These are phyloP conservation scores for Saturnispora besseyi DNA, from an alignment of 805 yeast genomes.

Conservation along the genomic window DNA sequence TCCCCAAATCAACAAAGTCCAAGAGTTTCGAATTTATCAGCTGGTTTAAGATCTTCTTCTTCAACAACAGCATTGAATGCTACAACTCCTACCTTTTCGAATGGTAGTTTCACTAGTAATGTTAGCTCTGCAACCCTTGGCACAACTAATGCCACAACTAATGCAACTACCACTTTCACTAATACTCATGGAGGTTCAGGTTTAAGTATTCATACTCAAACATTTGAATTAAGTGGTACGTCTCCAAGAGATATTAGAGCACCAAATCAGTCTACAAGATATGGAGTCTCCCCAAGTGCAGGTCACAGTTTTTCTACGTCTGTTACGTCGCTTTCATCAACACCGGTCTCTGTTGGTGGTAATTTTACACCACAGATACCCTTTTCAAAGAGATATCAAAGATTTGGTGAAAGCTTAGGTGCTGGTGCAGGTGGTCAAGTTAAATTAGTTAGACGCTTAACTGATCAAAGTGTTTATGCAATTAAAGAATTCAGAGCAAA, in stretches of 20 bases:
- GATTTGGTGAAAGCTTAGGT: conserved; percentile 79
- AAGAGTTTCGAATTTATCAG: conserved; percentile 29
- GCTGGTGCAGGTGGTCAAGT: conserved; percentile 96
- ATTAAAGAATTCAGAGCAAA: conserved; percentile 85
- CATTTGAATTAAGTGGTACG: conserved; percentile 4
- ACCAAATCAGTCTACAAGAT: conserved; percentile 1
- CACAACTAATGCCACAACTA: conserved; percentile 10
- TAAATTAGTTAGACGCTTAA: conserved; percentile 54
- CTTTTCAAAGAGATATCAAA: conserved; percentile 67
- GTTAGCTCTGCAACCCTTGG: conserved; percentile 10
- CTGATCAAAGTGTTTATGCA: conserved; percentile 71
- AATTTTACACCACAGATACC: conserved; percentile 42
- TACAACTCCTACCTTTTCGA: conserved; percentile 13
- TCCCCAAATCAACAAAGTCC: conserved; percentile 19
- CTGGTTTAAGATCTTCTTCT: conserved; percentile 27
- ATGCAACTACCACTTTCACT: background rate
- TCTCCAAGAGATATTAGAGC: conserved; percentile 10
- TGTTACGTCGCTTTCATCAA: conserved; percentile 9
- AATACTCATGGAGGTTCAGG: background rate
- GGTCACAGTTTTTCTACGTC: conserved; percentile 12
- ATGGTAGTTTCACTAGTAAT: conserved; percentile 6
- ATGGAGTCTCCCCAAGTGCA: conserved; percentile 9
- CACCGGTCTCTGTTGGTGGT: conserved; percentile 27
- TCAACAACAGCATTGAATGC: conserved; percentile 14
- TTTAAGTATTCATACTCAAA: background rate